Evolutionary conservation across 495 filamentous ascomycete genomes (phyloP).

Genomic region (Margaritispora aquatica): DNA sequence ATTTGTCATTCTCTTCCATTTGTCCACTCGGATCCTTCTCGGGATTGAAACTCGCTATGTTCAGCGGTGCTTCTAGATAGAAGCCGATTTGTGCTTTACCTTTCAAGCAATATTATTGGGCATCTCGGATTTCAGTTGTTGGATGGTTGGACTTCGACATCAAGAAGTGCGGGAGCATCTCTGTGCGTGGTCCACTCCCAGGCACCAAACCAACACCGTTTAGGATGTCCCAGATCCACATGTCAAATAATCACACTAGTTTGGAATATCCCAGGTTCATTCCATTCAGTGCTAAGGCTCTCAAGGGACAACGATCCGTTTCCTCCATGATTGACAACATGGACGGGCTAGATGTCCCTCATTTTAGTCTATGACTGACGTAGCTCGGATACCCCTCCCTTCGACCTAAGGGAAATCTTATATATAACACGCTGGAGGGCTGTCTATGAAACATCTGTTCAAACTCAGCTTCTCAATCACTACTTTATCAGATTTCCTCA

Average conservation of each 20-base stretch:
- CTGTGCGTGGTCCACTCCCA: background rate
- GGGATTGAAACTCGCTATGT: background rate
- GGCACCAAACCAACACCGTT: too few relatives aligned
- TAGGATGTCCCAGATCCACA: too few relatives aligned
- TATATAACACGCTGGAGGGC: background rate
- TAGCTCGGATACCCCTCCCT: background rate
- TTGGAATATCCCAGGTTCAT: background rate
- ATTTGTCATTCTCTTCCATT: background rate
- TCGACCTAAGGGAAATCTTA: background rate
- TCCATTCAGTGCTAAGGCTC: too few relatives aligned
- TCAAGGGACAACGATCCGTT: too few relatives aligned
- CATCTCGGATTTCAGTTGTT: background rate
- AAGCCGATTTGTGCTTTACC: background rate
- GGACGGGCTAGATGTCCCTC: background rate
- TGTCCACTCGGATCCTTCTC: background rate
- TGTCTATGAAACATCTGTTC: too few relatives aligned
- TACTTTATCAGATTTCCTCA: too few relatives aligned
- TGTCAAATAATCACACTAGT: too few relatives aligned
- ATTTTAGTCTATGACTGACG: constrained; percentile 2
- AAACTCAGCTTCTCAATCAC: background rate
- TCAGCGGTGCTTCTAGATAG: background rate
- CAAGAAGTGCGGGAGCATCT: too few relatives aligned
- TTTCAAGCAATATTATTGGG: background rate
- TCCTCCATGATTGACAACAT: background rate
- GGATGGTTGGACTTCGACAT: background rate